Base-by-base conservation (phyloP, 805 yeast genomes). In the Starmerella etchellsii region DNA sequence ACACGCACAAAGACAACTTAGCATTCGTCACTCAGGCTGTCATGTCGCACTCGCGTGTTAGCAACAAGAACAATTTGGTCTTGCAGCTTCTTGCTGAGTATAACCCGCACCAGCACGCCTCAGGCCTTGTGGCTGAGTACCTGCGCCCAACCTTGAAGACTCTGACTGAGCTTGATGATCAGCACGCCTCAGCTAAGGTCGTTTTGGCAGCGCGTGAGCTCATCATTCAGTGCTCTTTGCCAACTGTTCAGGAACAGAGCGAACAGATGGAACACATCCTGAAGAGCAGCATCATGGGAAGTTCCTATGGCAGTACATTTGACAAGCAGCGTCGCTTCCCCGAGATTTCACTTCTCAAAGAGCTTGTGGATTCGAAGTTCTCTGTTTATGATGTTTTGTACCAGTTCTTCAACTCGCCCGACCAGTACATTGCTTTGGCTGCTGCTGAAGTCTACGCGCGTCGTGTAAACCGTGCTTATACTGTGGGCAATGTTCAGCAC, bases 211-310 rank as follows among this genome's bases (percentile, higher is more conserved):
- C 97, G 1, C 77, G 97, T 60, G 99, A 93, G 65, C 81, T 93
- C 45, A 73, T 91, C 55, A 91, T 91, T 55, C 95, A 87, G 69
- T 91, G 96, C 61, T 84, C 97, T 24, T 70, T 91, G 65, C 99
- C 99, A 29, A 85, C 97, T 3, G 78, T 85, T 48, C 77, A 82
- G 62, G 99, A 91, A 65, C 78, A 97, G 67, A 79, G 94, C 25
- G 96, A 88, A 61, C 98, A 93, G 67, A 73, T 91, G 58, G 97
- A 93, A 67, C 96, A 88, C 61, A 91, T 91, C 54, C 71, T 91
- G 63, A 77, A 84, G 62, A 76, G 93, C 9, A 78, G 95, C 28
- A 97, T 91, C 36, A 81, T 87, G 53, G 85, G 81, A 54, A 74
- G 93, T 25, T 73, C 78, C 23, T 91, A 87, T 56, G 98, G 97